Conservation (phyloP, 1,284 basidiomycete species). For the Rhizoctonia solani region DNA sequence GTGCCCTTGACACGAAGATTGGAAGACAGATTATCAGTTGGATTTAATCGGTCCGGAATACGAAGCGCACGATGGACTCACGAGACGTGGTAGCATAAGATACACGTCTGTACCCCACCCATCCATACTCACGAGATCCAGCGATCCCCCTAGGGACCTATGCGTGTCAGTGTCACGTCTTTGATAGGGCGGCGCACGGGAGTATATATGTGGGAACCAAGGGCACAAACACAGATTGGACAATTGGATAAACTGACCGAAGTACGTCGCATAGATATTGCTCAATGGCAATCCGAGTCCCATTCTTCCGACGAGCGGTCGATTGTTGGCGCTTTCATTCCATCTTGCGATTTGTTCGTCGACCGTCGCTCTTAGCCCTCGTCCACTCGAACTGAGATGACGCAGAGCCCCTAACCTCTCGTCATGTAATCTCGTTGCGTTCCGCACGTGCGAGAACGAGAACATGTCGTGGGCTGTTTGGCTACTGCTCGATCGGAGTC, state of each 20-base stretch:
- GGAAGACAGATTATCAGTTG: neutral
- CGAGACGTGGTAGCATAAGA: slow-evolving; percentile 77
- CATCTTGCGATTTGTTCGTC: slow-evolving; percentile 67
- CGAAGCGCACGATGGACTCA: slow-evolving; percentile 47
- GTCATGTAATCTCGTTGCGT: slow-evolving; percentile 67
- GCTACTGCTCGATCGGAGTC: slow-evolving; percentile 59
- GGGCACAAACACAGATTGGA: neutral
- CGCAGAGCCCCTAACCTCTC: slow-evolving; percentile 73
- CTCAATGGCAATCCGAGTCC: slow-evolving; percentile 85
- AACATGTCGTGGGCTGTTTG: slow-evolving; percentile 71
- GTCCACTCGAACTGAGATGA: slow-evolving; percentile 59
- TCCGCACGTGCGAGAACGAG: slow-evolving; percentile 80
- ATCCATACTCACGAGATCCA: slow-evolving; percentile 80
- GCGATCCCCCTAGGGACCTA: slow-evolving; percentile 67
- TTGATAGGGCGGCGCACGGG: slow-evolving; percentile 11
- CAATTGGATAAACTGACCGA: slow-evolving; percentile 49
- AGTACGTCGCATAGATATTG: slow-evolving; percentile 74
- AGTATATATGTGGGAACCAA: neutral
- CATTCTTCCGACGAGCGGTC: slow-evolving; percentile 55
- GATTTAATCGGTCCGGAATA: neutral
- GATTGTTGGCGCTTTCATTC: slow-evolving; percentile 44
- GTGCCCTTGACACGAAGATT: slow-evolving; percentile 60
- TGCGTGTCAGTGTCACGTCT: slow-evolving; percentile 53
- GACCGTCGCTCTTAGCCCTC: slow-evolving; percentile 73
- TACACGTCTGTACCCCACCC: slow-evolving; percentile 89